These are phyloP conservation scores for Phoma sp. DNA, from an alignment of 2,329 filamentous ascomycete genomes.

Conservation along the genomic window DNA sequence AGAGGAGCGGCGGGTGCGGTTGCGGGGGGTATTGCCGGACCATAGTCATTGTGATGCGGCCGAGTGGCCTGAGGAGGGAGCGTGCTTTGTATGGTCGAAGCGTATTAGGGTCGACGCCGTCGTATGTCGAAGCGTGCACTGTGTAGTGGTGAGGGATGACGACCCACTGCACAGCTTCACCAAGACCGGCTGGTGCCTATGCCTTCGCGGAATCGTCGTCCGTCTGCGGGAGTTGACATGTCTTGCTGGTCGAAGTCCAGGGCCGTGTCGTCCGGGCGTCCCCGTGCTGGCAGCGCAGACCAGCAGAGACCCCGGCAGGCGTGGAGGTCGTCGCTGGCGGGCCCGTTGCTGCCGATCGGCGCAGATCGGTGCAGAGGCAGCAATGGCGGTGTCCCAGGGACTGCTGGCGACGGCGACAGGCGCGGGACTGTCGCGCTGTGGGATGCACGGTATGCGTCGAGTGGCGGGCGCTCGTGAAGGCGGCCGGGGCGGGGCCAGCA, in stretches of 20 bases:
- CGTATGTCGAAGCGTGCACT: too few species aligned
- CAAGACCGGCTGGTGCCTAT: constrained; percentile 52
- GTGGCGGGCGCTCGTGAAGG: too few species aligned
- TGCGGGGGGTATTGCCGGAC: constrained; percentile 47
- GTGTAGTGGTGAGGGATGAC: constrained; percentile 9
- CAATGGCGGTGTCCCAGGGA: constrained; percentile 10
- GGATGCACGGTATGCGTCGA: not conserved
- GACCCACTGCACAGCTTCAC: constrained; percentile 42
- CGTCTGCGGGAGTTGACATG: constrained; percentile 49
- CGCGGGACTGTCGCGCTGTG: too few species aligned
- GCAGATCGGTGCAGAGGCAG: constrained; percentile 17
- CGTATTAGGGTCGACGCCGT: too few species aligned
- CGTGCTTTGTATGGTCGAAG: too few species aligned
- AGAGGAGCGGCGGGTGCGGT: constrained; percentile 40
- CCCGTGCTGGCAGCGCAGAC: constrained; percentile 28
- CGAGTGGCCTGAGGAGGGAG: not conserved
- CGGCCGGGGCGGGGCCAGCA: constrained; percentile 2
- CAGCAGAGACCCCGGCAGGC: constrained; percentile 41
- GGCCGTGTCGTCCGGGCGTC: constrained; percentile 26
- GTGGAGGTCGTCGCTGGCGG: constrained; percentile 2
- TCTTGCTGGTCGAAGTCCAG: constrained; percentile 33
- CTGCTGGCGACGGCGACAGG: too few species aligned
- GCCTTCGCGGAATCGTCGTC: constrained; percentile 52
- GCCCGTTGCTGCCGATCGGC: constrained; percentile 9
- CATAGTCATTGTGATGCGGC: constrained; percentile 46